These are phyloP conservation scores for Periconia sp. DNA, from an alignment of 2,329 filamentous ascomycete species.

Conservation along the genomic window DNA sequence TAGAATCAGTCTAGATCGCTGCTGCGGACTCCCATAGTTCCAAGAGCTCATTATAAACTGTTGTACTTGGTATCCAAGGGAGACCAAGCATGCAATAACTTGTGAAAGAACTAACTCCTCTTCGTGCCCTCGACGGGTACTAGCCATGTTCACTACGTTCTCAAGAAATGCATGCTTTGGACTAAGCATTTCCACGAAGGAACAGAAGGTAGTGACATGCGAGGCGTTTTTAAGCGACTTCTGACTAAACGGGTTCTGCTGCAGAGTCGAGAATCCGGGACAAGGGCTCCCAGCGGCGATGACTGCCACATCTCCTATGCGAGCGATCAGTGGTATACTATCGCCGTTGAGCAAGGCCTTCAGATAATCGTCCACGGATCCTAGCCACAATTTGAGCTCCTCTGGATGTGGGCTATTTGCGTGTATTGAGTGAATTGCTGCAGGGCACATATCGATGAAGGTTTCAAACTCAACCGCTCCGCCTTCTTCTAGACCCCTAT, in stretches of 20 bases:
- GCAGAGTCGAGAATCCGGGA: conserved; percentile 74
- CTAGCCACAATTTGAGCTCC: conserved; percentile 64
- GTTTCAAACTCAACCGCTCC: conserved; percentile 69
- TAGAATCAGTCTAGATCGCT: conserved; percentile 72
- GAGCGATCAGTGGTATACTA: conserved; percentile 54
- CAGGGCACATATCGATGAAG: conserved; percentile 69
- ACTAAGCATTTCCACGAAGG: conserved; percentile 75
- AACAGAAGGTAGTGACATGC: conserved; percentile 76
- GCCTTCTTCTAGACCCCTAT: conserved; percentile 75
- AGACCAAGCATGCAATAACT: conserved; percentile 73
- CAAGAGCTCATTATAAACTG: conserved; percentile 73
- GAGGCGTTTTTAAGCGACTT: conserved; percentile 73
- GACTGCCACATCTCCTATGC: conserved; percentile 69
- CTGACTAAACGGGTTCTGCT: conserved; percentile 61
- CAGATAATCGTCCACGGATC: conserved; percentile 75
- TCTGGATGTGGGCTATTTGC: conserved; percentile 63
- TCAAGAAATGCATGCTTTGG: conserved; percentile 79
- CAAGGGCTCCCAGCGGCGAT: conserved; percentile 79
- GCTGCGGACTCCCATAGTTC: conserved; percentile 70
- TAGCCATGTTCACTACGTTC: conserved; percentile 74
- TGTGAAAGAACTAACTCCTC: conserved; percentile 74
- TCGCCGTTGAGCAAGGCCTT: conserved; percentile 59
- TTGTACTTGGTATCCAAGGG: conserved; percentile 77
- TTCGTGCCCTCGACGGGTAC: conserved; percentile 49
- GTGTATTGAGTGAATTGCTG: conserved; percentile 74